Evolutionary conservation across 2,329 filamentous ascomycete species (phyloP).

Genomic region (Volutella citrinella): DNA sequence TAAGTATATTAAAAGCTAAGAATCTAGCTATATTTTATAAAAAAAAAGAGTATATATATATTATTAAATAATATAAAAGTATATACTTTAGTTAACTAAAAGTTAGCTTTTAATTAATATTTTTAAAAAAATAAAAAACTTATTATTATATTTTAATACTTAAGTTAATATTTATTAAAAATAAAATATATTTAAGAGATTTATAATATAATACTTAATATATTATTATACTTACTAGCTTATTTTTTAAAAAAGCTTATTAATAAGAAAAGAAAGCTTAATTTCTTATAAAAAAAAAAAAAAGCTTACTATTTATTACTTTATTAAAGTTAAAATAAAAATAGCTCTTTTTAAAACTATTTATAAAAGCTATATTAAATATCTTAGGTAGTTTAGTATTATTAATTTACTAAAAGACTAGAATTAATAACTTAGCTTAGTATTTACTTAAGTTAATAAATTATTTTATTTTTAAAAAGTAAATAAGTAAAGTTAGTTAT

Average conservation of each 20-base stretch:
- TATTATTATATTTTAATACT: no score
- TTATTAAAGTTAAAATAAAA: neutral
- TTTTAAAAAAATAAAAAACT: no score
- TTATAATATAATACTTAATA: neutral
- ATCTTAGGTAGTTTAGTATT: neutral
- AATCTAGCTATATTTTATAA: no score
- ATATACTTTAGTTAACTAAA: no score
- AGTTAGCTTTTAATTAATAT: no score
- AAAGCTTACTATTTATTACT: neutral
- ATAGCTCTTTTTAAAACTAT: neutral
- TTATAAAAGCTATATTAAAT: neutral
- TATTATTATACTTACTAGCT: neutral
- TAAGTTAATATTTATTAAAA: no score
- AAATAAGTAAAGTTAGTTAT: slow-evolving; percentile 10
- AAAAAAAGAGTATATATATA: no score
- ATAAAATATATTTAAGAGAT: no score
- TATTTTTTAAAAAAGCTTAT: neutral
- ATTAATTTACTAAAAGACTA: slow-evolving; percentile 25
- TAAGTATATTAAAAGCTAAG: no score
- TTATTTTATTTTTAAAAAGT: slow-evolving; percentile 6
- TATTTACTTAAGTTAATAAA: slow-evolving; percentile 16
- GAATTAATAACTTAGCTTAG: slow-evolving; percentile 18
- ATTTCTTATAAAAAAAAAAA: neutral
- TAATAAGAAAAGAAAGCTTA: neutral
- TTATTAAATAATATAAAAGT: no score